phyloP scores from a whole-genome alignment of 1,284 basidiomycete genomes.

The Apiotrichum siamense region DNA sequence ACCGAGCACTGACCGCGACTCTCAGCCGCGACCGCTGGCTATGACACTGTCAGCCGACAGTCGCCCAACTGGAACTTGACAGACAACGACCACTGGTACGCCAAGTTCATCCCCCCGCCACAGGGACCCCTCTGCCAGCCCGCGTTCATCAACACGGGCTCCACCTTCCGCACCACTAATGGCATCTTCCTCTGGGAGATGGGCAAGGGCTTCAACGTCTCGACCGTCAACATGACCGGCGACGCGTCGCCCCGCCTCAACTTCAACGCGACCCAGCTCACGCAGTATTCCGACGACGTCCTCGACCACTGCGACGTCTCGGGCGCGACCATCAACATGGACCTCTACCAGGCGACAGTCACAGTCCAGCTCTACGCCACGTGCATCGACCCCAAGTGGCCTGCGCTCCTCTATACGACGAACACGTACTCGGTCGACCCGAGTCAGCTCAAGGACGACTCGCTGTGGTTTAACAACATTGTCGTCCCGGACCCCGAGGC shows the following conservation, averaged over 20 bases:
- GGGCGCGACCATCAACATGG: conserved; percentile 16
- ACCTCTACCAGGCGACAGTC: conserved; percentile 13
- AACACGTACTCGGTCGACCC: conserved; percentile 13
- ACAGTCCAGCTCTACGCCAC: conserved; percentile 16
- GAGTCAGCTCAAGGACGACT: conserved; percentile 6
- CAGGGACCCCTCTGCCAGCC: conserved; percentile 14
- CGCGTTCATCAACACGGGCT: conserved; percentile 16
- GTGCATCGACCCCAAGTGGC: conserved; percentile 22
- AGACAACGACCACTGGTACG: conserved; percentile 21
- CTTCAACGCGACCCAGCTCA: conserved; percentile 13
- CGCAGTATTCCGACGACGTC: conserved; percentile 16
- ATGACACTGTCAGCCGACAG: conserved; percentile 10
- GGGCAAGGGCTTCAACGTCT: conserved; percentile 20
- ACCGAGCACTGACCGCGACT: no score
- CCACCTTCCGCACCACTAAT: conserved; percentile 16
- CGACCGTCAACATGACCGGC: not conserved
- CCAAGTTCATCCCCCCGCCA: conserved; percentile 16
- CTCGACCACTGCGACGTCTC: conserved; percentile 18
- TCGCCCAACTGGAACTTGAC: conserved; percentile 20
- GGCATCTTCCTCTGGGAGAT: conserved; percentile 21
- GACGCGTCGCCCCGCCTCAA: conserved; percentile 9
- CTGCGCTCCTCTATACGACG: conserved; percentile 11
- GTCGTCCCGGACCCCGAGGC: conserved; percentile 7
- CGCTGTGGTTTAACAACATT: conserved; percentile 12
- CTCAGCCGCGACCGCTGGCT: conserved; percentile 17